These are phyloP conservation scores for Corchorus capsularis DNA, from an alignment of 345 rosid species.

Conservation along the genomic window DNA sequence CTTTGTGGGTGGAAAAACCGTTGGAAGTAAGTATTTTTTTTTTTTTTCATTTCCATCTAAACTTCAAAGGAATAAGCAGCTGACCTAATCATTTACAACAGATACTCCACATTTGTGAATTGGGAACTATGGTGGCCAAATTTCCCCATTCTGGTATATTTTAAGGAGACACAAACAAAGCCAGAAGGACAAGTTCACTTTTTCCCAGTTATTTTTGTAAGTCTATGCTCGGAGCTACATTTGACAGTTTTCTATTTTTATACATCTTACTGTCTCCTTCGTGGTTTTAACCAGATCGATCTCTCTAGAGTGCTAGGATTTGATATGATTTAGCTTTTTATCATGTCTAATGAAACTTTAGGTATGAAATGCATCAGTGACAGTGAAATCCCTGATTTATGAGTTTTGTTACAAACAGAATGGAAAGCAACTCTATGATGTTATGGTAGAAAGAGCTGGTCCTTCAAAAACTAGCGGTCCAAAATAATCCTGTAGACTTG, in stretches of 20 bases:
- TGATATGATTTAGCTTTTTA: no score
- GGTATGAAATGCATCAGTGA: not conserved
- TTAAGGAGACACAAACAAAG: slow-evolving; percentile 74
- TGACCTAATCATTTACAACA: slow-evolving; percentile 23
- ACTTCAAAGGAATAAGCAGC: not conserved
- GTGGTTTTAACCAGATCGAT: not conserved
- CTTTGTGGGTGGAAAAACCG: slow-evolving; percentile 73
- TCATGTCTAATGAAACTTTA: not conserved
- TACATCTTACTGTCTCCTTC: not conserved
- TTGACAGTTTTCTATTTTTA: not conserved
- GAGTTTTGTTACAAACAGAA: slow-evolving; percentile 35
- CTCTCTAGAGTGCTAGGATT: no score
- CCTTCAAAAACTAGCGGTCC: slow-evolving; percentile 66
- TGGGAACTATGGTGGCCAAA: slow-evolving; percentile 92
- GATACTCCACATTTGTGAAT: slow-evolving; percentile 72
- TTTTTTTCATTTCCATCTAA: not conserved
- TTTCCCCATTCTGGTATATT: slow-evolving; percentile 72
- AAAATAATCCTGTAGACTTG: slow-evolving; percentile 29
- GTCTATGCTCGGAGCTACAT: slow-evolving; percentile 20
- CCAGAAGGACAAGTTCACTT: slow-evolving; percentile 87
- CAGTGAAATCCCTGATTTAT: slow-evolving; percentile 4
- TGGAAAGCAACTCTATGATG: slow-evolving; percentile 70
- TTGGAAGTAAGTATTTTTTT: slow-evolving; percentile 61
- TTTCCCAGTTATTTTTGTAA: slow-evolving; percentile 79
- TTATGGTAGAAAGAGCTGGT: slow-evolving; percentile 80